Evolutionary conservation across 1,284 basidiomycete genomes (phyloP), one percentile per base, ranked within the genome.

Genomic region (Fomitopsis pinicola): DNA sequence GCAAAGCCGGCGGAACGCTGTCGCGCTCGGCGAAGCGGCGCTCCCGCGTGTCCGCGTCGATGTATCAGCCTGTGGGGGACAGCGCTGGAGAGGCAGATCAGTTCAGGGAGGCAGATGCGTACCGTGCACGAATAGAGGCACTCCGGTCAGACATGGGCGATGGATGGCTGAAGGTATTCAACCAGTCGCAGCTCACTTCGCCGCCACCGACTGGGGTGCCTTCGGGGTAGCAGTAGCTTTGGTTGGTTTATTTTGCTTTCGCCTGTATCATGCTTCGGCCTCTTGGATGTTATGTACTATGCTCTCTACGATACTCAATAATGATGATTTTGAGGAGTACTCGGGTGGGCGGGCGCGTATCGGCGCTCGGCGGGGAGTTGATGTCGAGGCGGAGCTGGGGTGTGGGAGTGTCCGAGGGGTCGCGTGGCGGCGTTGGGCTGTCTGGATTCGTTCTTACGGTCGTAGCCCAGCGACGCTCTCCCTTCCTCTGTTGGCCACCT

Each of bases 81-180:
- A 22, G 15, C 22, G 70, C 66, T 45, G 69, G 67, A 33, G 64
- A 59, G 40, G 74, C 61, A 57, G 77, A 73, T 48, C 76, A 79
- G 59, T 70, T 77, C 55, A 70, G 73, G 63, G 82, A 84, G 65
- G 88, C 82, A 15, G 91, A 91, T 61, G 81, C 85, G 50, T 92
- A 91, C 71, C 80, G 93, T 52, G 83, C 84, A 62, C 81, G 82
- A 68, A 91, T 95, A 63, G 93, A 95, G 77, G 87, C 87, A 7
- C 69, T 95, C 69, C 85, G 90, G 73, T 81, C 85, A 62, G 93
- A 95, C 68, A 92, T 95, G 80, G 92, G 92, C 1, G 93, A 94
- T 44, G 87, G 87, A 12, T 94, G 92, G 92, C 70, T 94, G 68
- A 91, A 90, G 76, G 89, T 93, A 59, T 87, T 89, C 69, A 89